A percentile compares a stretch with the other conserved stretches of the same genome.
Evolutionary conservation across 2,329 filamentous ascomycete genomes (phyloP).

Genomic region (Diplocarpon rosae): DNA sequence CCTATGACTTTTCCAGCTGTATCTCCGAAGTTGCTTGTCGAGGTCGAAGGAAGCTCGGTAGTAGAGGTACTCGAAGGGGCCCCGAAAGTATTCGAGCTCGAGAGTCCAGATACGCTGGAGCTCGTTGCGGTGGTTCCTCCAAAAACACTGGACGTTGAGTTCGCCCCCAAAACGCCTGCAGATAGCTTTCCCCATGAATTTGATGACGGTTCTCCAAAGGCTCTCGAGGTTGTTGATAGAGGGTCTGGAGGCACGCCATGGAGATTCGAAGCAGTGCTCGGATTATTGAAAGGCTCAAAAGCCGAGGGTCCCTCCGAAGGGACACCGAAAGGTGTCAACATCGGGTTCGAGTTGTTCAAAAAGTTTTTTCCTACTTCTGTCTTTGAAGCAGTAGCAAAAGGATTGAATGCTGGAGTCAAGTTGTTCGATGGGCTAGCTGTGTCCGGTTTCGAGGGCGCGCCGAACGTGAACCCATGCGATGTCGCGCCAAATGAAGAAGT

Average conservation of each 20-base stretch:
- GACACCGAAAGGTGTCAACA: slow-evolving; percentile 1
- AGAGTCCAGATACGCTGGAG: background rate
- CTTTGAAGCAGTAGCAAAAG: slow-evolving; percentile 14
- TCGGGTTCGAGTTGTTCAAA: slow-evolving; percentile 1
- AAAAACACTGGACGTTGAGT: slow-evolving; percentile 1
- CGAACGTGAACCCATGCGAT: background rate
- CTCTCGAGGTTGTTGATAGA: background rate
- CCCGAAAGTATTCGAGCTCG: background rate
- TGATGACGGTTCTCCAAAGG: slow-evolving; percentile 4
- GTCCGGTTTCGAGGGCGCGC: background rate
- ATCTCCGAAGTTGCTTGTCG: background rate
- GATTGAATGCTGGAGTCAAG: background rate
- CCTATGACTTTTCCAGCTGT: background rate
- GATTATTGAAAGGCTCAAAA: slow-evolving; percentile 1
- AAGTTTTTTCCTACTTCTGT: background rate
- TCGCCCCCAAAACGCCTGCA: background rate
- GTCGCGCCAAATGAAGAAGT: slow-evolving; percentile 11
- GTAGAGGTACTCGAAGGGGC: slow-evolving; percentile 9
- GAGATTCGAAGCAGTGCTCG: slow-evolving; percentile 3
- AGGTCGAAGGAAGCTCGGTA: background rate
- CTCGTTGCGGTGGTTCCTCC: background rate
- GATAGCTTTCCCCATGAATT: slow-evolving; percentile 1
- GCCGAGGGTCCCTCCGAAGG: background rate
- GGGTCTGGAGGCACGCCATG: slow-evolving; percentile 9
- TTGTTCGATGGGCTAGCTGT: background rate